Percentiles rank a stretch among this genome's conserved stretches.
Evolutionary conservation across 2,329 filamentous ascomycete genomes (phyloP).

Genomic region (Aspergillus pseudotamarii): DNA sequence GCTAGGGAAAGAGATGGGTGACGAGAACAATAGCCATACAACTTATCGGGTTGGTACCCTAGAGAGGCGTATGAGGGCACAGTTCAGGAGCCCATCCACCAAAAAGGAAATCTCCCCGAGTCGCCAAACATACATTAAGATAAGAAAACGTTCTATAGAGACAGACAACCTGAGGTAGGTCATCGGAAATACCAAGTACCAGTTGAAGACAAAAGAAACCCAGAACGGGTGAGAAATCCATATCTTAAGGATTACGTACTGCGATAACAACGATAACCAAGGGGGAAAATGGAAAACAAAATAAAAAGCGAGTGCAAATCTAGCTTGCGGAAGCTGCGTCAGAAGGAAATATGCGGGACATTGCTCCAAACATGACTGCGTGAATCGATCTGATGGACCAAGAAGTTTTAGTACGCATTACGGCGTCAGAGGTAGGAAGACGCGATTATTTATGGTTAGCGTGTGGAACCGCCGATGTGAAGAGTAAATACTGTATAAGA

Average conservation of each 20-base stretch:
- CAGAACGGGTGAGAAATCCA: background rate
- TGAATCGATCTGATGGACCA: constrained; percentile 10
- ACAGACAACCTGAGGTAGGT: background rate
- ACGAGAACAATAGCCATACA: background rate
- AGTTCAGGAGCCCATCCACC: background rate
- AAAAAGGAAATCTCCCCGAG: background rate
- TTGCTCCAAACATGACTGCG: constrained; percentile 21
- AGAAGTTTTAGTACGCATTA: constrained; percentile 15
- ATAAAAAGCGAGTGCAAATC: constrained; percentile 1
- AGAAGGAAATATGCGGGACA: constrained; percentile 13
- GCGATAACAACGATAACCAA: constrained; percentile 1
- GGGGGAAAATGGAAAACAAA: background rate
- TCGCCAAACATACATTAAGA: background rate
- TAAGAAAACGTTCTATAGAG: background rate
- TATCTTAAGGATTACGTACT: background rate
- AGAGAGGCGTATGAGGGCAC: background rate
- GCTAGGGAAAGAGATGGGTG: background rate
- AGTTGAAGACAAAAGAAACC: background rate
- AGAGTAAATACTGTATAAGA: constrained; percentile 25
- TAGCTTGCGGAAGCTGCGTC: constrained; percentile 25
- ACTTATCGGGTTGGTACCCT: background rate
- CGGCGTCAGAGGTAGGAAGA: constrained; percentile 11
- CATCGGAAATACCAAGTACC: background rate
- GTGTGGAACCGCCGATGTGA: constrained; percentile 20
- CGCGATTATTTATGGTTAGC: constrained; percentile 17